Evolutionary conservation across 2,329 filamentous ascomycete species (phyloP).

Genomic region (Fusarium veterinarium): DNA sequence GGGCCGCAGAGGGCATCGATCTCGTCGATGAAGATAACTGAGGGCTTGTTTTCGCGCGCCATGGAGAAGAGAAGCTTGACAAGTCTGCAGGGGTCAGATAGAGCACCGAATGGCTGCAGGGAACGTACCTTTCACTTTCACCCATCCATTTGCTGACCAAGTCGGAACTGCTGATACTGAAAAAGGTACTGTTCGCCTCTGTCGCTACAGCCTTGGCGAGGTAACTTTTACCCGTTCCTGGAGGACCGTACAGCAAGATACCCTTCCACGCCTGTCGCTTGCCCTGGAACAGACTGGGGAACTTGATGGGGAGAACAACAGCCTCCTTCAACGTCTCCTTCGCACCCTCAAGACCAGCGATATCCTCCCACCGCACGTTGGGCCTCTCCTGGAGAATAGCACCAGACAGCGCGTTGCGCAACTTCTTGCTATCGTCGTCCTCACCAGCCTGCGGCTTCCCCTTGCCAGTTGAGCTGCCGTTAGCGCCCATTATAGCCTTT

Average conservation of each 20-base stretch:
- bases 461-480: conserved; percentile 75
- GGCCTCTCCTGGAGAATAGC: conserved; percentile 96
- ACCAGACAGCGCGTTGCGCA: conserved; percentile 88
- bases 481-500: conserved; percentile 72
- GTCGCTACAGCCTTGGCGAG: conserved; percentile 97
- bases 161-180: conserved; percentile 97
- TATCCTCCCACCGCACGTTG: conserved; percentile 98
- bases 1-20: conserved; percentile 96
- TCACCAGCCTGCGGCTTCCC: conserved; percentile 66
- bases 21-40: conserved; percentile 99
- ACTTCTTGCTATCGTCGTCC: conserved; percentile 95
- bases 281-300: conserved; percentile 94
- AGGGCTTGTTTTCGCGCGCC: conserved; percentile 97
- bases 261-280: conserved; percentile 99
- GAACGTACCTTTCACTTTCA: conserved; percentile 87
- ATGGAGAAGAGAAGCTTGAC: conserved; percentile 98
- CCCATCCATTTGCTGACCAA: conserved; percentile 99
- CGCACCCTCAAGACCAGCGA: conserved; percentile 90
- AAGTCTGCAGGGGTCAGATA: conserved; percentile 66
- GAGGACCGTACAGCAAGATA: conserved; percentile 94
- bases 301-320: conserved; percentile 97
- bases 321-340: conserved; percentile 99
- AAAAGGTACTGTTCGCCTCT: conserved; percentile 98
- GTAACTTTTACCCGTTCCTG: conserved; percentile 97
- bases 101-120: background rate